Base-by-base conservation (phyloP, 2,329 filamentous ascomycete species). In the Alternaria arbusti region DNA sequence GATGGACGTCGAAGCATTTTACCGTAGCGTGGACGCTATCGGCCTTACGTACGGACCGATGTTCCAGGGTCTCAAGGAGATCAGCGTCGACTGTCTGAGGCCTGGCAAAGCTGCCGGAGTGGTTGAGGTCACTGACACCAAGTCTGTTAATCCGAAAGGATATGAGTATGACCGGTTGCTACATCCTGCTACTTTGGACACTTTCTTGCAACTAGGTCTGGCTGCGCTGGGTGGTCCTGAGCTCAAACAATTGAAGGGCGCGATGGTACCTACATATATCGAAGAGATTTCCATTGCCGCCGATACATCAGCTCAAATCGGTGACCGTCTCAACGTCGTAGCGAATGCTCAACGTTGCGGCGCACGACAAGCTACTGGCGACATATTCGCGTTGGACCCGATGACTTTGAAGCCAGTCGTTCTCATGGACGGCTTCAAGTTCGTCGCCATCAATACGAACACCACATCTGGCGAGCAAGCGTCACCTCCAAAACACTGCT, bases 141-240 rank as follows among this genome's bases (percentile, higher is more conserved):
- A 49, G 13, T 15, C 47, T 8, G 23, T 3, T 2, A 70, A 67
- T 32, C 67, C 69, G 17, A 60, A 59, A 23, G 26, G 58, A 6
- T 68, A 62, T 26, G 69, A 71, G 43, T 63, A 68, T 30, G 57
- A 63, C 6, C 54, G 65, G 22, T 8, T 71, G 11, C 50, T 73
- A 11, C 70, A 73, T 43, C 70, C 70, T 8, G 59, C 67, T n/a
- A 63, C 63, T n/a, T 52, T 71, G 10, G 69, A 71, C 45, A 57
- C 52, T 17, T 61, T 69, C 28, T 25, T 72, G 6, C 70, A 70
- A 22, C 46, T 66, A 13, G 59, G 54, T 1, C 44, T 68, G 20
- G 61, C 59, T 10, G 63, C 63, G 1, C 44, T 63, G 5, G 59
- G 63, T 15, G 60, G 63, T 15, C n/a, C 12, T 17, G 59, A 57